phyloP scores from a whole-genome alignment of 2,329 filamentous ascomycete genomes.

The Fusarium sp. region DNA sequence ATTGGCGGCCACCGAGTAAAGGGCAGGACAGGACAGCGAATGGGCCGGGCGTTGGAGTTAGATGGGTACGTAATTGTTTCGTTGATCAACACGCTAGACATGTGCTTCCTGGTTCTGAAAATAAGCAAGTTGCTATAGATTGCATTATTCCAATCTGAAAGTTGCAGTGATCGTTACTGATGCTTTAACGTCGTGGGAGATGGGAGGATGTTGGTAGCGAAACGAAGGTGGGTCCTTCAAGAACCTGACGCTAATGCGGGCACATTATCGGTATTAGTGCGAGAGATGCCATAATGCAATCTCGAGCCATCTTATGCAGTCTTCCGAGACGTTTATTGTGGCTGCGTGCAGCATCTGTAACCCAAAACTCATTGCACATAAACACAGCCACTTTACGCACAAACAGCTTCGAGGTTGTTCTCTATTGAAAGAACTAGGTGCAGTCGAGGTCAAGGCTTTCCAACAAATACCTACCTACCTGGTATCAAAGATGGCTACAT shows the following conservation, averaged over 20 bases:
- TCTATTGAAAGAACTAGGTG: not conserved
- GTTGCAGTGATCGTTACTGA: constrained; percentile 22
- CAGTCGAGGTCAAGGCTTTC: not conserved
- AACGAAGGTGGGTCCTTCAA: constrained; percentile 31
- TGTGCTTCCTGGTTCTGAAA: not conserved
- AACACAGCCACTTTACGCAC: constrained; percentile 33
- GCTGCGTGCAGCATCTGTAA: constrained; percentile 16
- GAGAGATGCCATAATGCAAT: constrained; percentile 6
- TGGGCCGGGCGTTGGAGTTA: constrained; percentile 10
- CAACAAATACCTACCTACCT: not conserved
- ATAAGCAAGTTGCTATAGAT: constrained; percentile 15
- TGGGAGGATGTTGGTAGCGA: constrained; percentile 27
- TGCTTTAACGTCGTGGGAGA: constrained; percentile 26
- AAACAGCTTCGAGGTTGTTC: not conserved
- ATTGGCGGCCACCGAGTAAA: constrained; percentile 31
- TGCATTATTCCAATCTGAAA: constrained; percentile 21
- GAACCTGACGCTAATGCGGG: constrained; percentile 30
- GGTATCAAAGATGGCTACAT: constrained; percentile 59
- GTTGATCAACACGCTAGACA: not conserved
- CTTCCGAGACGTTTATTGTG: constrained; percentile 22
- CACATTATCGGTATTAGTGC: constrained; percentile 13
- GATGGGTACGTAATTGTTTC: not conserved
- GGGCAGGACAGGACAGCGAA: constrained; percentile 12
- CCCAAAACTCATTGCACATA: not conserved
- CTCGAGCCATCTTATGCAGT: constrained; percentile 1